Conservation (phyloP, 1,284 basidiomycete species). For the Moesziomyces globuligerus region DNA sequence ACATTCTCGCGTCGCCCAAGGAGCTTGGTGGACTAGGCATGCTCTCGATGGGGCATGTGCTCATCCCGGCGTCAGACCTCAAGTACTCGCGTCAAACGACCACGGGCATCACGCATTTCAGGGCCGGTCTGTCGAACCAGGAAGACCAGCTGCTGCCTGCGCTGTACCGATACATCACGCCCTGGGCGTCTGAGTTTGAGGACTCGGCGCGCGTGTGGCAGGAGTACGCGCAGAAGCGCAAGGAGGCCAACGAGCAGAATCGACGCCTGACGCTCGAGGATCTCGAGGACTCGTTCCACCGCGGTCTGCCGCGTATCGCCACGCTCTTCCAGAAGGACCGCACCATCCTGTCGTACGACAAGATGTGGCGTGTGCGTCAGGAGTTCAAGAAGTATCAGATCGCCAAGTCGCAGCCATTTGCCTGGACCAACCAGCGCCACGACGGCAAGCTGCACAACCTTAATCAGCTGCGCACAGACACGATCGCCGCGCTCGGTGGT, state of each 20-base stretch:
- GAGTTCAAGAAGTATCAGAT: constrained; percentile 99
- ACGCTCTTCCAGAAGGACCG: constrained; percentile 98
- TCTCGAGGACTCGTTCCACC: constrained; percentile 96
- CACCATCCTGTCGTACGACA: constrained; percentile 95
- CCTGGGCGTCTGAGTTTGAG: constrained; percentile 98
- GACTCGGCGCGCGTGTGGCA: constrained; percentile 99
- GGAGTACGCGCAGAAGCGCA: constrained; percentile 99
- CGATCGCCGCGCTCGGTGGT: constrained; percentile 97
- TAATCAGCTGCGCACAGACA: constrained; percentile 98
- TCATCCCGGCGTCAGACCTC: constrained; percentile 96
- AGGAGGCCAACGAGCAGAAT: constrained; percentile 97
- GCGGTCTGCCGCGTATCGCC: constrained; percentile 97
- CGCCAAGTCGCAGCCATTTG: constrained; percentile 85
- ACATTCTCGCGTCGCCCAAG: constrained; percentile 74
- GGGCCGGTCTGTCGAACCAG: constrained; percentile 90
- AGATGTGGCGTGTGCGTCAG: constrained; percentile 84
- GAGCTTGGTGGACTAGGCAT: constrained; percentile 89
- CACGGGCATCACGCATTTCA: constrained; percentile 87
- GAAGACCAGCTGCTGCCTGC: constrained; percentile 76
- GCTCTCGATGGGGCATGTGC: constrained; percentile 98
- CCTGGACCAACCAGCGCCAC: constrained; percentile 98
- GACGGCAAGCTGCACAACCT: constrained; percentile 98
- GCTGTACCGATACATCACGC: constrained; percentile 95
- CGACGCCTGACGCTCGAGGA: constrained; percentile 96
- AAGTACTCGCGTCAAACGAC: constrained; percentile 99